Evolutionary conservation across 2,329 filamentous ascomycete species (phyloP), one percentile per base, ranked within the genome.

Genomic region (Aspergillus flavus): DNA sequence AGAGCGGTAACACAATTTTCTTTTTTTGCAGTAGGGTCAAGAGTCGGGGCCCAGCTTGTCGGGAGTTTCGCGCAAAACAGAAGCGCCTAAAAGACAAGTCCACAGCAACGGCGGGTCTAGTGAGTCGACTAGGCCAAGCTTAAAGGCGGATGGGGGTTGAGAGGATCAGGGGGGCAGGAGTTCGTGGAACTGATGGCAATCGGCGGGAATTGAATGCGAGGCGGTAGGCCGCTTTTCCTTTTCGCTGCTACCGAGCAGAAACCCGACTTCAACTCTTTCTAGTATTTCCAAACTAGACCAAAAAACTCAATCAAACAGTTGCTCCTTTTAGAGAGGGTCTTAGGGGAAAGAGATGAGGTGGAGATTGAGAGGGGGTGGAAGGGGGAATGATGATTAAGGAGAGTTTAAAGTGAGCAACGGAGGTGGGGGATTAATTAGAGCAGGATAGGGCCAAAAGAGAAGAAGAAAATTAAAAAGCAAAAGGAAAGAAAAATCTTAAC

Each of bases 21-120:
- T 50, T 50, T 70, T 66, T 66, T 65, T 66, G 65, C 66, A 68
- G 67, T 57, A 71, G 66, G 66, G 64, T 68, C 68, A 66, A 70
- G 63, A 69, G 66, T 68, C 68, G 61, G 69, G 70, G 70, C 70
- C 70, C 68, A 72, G 67, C 57, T 68, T 55, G 66, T 68, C 69
- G 67, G 70, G 66, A 71, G 67, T 65, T 68, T 68, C 64, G 66
- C 68, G 67, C 67, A 65, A 58, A 63, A 59, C 63, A 65, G 61
- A 69, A 64, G 66, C 67, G 69, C 68, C 66, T 68, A 65, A 58
- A 67, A 65, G 60, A 61, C 61, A 68, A 62, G 65, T 69, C 67
- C 68, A 69, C 69, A 69, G 69, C 65, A 69, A 67, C 66, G 61
- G 70, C 70, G 69, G 69, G 69, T 70, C 70, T 68, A 71, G 64